Evolutionary conservation across 2,329 filamentous ascomycete genomes (phyloP).

Genomic region (Ophiocordyceps polyrhachis-furcata): DNA sequence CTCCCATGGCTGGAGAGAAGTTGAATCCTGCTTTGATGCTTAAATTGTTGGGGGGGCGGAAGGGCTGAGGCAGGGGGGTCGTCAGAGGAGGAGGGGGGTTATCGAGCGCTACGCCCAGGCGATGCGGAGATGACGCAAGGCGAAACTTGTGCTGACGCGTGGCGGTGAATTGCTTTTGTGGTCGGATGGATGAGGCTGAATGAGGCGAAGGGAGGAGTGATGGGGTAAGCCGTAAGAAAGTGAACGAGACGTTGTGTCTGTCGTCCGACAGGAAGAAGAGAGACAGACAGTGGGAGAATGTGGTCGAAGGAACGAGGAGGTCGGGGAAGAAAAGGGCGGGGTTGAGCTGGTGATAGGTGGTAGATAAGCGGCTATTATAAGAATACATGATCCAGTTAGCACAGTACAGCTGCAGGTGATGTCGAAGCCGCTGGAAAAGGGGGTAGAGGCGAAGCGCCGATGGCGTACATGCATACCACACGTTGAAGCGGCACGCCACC

Average conservation of each 20-base stretch:
- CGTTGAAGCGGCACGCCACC: no score
- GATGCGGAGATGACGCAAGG: background rate
- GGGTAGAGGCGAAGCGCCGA: no score
- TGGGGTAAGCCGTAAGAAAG: background rate
- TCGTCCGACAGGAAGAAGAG: background rate
- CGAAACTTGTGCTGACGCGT: background rate
- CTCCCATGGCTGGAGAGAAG: constrained; percentile 1
- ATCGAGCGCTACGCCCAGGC: background rate
- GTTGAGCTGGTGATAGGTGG: background rate
- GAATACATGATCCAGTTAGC: background rate
- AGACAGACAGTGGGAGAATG: background rate
- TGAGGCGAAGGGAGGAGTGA: background rate
- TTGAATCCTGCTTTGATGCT: background rate
- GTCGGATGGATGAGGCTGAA: background rate
- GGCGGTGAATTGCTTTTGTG: background rate
- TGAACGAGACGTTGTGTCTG: no score
- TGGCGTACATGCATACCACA: no score
- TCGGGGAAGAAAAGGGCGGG: background rate
- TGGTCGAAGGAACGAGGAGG: background rate
- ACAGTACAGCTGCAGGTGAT: no score
- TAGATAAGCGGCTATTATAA: background rate
- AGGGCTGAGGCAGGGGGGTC: background rate
- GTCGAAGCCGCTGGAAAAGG: no score
- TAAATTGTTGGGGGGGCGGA: background rate
- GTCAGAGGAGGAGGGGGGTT: background rate